Percentiles rank a stretch among this genome's conserved stretches.
phyloP scores from a whole-genome alignment of 1,284 basidiomycete genomes.

The Pisolithus thermaeus region DNA sequence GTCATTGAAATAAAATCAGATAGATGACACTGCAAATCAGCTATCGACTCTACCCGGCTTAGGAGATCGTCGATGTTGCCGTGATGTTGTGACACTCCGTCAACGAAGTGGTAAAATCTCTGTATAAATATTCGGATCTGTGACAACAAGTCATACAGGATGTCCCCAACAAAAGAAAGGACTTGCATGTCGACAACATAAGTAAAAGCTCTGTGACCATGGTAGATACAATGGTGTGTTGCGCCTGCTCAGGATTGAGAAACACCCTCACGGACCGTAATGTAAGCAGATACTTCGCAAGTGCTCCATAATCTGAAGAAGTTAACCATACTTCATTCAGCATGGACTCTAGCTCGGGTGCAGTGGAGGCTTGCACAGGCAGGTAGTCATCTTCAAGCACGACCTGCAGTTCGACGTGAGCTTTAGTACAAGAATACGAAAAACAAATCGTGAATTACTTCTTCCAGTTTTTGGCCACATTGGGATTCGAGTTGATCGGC shows the following conservation, averaged over 20 bases:
- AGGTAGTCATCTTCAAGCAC: slow-evolving; percentile 87
- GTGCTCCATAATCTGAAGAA: slow-evolving; percentile 57
- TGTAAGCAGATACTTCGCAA: slow-evolving; percentile 49
- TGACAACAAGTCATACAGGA: background rate
- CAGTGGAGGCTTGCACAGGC: slow-evolving; percentile 80
- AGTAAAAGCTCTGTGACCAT: slow-evolving; percentile 93
- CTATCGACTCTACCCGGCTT: slow-evolving; percentile 58
- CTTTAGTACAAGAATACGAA: background rate
- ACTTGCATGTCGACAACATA: slow-evolving; percentile 88
- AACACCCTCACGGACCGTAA: background rate
- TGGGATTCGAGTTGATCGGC: slow-evolving; percentile 79
- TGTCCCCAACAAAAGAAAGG: background rate
- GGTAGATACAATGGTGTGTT: slow-evolving; percentile 76
- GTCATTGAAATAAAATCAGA: slow-evolving; percentile 6
- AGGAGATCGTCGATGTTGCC: slow-evolving; percentile 90
- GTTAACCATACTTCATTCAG: slow-evolving; percentile 84
- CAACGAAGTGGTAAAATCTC: slow-evolving; percentile 95
- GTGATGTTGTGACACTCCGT: slow-evolving; percentile 89
- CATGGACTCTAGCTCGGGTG: slow-evolving; percentile 70
- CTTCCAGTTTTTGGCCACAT: slow-evolving; percentile 79
- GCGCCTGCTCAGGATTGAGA: slow-evolving; percentile 39
- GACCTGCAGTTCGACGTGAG: slow-evolving; percentile 46
- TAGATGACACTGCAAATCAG: background rate
- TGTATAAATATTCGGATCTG: slow-evolving; percentile 90
- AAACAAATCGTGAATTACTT: slow-evolving; percentile 39